These are phyloP conservation scores for Cystobasidium pallidum DNA, from an alignment of 1,284 basidiomycete species.

Conservation along the genomic window DNA sequence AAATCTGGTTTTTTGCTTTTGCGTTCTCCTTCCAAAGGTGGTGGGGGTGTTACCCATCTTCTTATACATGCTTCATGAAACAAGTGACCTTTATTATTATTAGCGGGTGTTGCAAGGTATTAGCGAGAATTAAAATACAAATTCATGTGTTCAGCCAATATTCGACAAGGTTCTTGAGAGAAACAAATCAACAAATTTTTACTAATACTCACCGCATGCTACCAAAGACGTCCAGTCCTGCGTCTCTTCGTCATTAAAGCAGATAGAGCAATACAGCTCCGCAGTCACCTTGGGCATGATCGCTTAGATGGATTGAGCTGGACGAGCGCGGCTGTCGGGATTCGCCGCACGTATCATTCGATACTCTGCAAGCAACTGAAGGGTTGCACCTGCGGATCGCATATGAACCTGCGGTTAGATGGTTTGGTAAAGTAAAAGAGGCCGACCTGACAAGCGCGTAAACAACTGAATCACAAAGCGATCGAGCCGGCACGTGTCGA, in stretches of 20 bases:
- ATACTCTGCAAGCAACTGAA: not conserved
- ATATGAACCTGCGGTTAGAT: too few relatives aligned
- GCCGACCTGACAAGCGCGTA: not conserved
- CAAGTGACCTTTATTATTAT: conserved; percentile 19
- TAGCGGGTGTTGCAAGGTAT: not conserved
- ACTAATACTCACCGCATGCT: conserved; percentile 35
- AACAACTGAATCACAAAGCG: not conserved
- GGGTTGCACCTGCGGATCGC: too few relatives aligned
- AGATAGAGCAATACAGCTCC: conserved; percentile 30
- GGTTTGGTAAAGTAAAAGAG: too few relatives aligned
- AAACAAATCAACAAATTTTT: too few relatives aligned
- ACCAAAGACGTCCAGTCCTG: conserved; percentile 31
- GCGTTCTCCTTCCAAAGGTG: not conserved
- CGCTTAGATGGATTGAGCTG: not conserved
- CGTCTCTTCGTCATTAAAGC: conserved; percentile 5
- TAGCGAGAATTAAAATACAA: too few relatives aligned
- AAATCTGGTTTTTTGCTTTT: conserved; percentile 18
- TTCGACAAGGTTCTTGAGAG: too few relatives aligned
- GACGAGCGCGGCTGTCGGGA: not conserved
- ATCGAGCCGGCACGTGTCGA: too few relatives aligned
- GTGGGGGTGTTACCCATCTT: conserved; percentile 22
- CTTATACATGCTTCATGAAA: conserved; percentile 32
- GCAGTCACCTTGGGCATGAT: conserved; percentile 35
- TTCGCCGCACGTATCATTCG: not conserved
- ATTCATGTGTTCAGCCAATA: too few relatives aligned